These are phyloP conservation scores for Arxiozyma telluris DNA, from an alignment of 1,139 yeast genomes.

Conservation along the genomic window DNA sequence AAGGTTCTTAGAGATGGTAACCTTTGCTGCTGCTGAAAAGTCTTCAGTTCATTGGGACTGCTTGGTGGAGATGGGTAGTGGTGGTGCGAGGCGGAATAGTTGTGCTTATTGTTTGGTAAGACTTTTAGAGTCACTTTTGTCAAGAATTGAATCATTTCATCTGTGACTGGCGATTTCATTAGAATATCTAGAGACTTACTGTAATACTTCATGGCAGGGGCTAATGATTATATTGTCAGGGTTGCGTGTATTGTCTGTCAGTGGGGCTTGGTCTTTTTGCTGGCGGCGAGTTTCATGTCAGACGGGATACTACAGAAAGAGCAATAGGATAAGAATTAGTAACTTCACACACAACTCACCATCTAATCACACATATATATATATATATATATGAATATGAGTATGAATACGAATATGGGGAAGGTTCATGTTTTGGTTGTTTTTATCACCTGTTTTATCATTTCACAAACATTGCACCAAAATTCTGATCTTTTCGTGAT, in stretches of 20 bases:
- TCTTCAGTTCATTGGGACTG: slow-evolving; percentile 7
- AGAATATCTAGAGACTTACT: slow-evolving; percentile 24
- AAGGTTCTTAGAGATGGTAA: slow-evolving; percentile 68
- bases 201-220: slow-evolving; percentile 19
- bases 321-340: neutral
- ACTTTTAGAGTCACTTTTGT: slow-evolving; percentile 27
- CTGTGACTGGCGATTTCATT: slow-evolving; percentile 31
- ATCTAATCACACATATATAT: neutral
- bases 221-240: neutral
- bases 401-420: no score
- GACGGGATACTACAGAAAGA: neutral
- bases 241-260: neutral
- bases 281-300: neutral
- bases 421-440: neutral
- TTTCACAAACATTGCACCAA: neutral
- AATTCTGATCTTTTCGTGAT: neutral
- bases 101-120: slow-evolving; percentile 14
- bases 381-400: neutral
- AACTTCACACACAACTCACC: no score
- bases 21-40: slow-evolving; percentile 6
- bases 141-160: slow-evolving; percentile 28
- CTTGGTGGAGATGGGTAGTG: slow-evolving; percentile 14
- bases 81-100: neutral
- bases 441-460: no score
- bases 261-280: neutral